Conservation (phyloP, 768 basidiomycete species). For the Lactarius trivialis region DNA sequence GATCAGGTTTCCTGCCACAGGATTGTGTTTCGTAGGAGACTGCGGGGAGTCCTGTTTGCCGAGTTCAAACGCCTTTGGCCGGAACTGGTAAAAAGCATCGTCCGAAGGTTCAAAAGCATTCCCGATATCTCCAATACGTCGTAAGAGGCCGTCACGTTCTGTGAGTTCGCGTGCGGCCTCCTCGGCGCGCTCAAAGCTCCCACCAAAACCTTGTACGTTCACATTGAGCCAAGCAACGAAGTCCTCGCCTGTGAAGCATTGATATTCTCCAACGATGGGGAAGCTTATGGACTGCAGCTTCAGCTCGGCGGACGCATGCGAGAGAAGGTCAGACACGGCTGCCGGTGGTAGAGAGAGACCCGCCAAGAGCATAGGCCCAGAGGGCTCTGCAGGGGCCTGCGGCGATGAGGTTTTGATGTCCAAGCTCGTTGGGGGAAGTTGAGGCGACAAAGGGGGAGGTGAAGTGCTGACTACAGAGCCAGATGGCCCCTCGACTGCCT, state of each 20-base stretch:
- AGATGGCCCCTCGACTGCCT: slow-evolving; percentile 41
- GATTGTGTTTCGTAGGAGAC: slow-evolving; percentile 32
- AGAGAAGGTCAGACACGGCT: slow-evolving; percentile 62
- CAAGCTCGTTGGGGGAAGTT: slow-evolving; percentile 41
- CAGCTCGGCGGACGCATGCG: slow-evolving; percentile 66
- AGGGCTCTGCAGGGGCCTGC: slow-evolving; percentile 36
- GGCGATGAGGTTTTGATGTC: slow-evolving; percentile 32
- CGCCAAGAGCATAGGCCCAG: slow-evolving; percentile 61
- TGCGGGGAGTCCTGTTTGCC: slow-evolving; percentile 33
- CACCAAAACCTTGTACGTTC: slow-evolving; percentile 72
- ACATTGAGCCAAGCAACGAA: slow-evolving; percentile 78
- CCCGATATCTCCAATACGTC: slow-evolving; percentile 77
- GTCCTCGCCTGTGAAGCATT: slow-evolving; percentile 84
- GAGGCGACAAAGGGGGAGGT: slow-evolving; percentile 60
- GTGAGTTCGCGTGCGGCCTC: slow-evolving; percentile 54
- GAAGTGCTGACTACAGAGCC: slow-evolving; percentile 37
- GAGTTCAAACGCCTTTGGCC: slow-evolving; percentile 69
- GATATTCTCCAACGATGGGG: slow-evolving; percentile 77
- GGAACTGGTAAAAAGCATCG: slow-evolving; percentile 80
- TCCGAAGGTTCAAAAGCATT: slow-evolving; percentile 74
- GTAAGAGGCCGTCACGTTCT: slow-evolving; percentile 48
- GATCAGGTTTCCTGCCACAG: slow-evolving; percentile 49
- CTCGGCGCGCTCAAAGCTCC: slow-evolving; percentile 72
- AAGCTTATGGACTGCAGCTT: slow-evolving; percentile 65
- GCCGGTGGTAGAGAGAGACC: slow-evolving; percentile 63